Percentiles rank a stretch among this genome's conserved stretches.
phyloP scores from a whole-genome alignment of 345 rosid genomes.

The Limnanthes douglasii region DNA sequence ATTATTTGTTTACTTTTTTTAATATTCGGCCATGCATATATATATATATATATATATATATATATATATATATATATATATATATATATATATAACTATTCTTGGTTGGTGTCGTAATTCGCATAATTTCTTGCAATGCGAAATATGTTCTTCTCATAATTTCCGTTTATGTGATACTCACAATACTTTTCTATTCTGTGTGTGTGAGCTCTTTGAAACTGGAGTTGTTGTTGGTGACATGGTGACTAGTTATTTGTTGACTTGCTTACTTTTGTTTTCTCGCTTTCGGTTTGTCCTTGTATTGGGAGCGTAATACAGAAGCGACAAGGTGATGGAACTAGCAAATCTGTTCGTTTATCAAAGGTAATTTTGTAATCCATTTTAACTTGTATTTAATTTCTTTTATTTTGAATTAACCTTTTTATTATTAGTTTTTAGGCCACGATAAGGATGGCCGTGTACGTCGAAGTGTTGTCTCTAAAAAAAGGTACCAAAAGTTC shows the following conservation, averaged over 20 bases:
- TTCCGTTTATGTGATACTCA: slow-evolving; percentile 35
- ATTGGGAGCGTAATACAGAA: slow-evolving; percentile 67
- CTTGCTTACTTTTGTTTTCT: slow-evolving; percentile 44
- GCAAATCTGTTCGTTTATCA: slow-evolving; percentile 85
- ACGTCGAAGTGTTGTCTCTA: slow-evolving; percentile 93
- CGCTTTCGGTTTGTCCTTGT: slow-evolving; percentile 47
- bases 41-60: too few species aligned
- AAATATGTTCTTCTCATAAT: too few species aligned
- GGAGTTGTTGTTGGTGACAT: slow-evolving; percentile 94
- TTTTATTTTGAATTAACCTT: too few species aligned
- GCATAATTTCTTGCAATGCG: too few species aligned
- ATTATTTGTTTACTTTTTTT: too few species aligned
- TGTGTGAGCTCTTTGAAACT: slow-evolving; percentile 91
- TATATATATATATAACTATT: too few species aligned
- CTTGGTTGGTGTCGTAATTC: too few species aligned
- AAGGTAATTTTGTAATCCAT: too few species aligned
- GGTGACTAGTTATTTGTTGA: slow-evolving; percentile 39
- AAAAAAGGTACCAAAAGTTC: slow-evolving; percentile 46
- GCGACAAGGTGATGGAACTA: slow-evolving; percentile 53
- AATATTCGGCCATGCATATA: too few species aligned
- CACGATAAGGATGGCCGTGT: slow-evolving; percentile 64
- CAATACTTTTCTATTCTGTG: slow-evolving; percentile 50
- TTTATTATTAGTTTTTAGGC: slow-evolving; percentile 77
- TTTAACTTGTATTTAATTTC: too few species aligned
- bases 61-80: too few species aligned